These are phyloP conservation scores for Leccinellum albellum DNA, from an alignment of 768 basidiomycete species.

Conservation along the genomic window DNA sequence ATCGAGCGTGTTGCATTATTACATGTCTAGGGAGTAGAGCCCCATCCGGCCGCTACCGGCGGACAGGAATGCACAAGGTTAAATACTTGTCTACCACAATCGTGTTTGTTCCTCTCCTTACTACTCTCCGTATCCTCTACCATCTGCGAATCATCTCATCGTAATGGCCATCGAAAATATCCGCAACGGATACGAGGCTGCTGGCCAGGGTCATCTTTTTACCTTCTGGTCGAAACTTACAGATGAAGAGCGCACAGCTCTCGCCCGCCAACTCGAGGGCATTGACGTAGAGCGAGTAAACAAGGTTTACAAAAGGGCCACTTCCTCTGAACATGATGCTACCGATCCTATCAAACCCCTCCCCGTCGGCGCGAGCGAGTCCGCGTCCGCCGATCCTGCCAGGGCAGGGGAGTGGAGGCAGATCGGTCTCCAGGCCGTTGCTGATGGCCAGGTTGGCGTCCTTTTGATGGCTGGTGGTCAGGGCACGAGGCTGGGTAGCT, in stretches of 20 bases:
- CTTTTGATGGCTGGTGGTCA: slow-evolving; percentile 98
- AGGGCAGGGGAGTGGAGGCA: slow-evolving; percentile 72
- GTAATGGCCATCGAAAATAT: slow-evolving; percentile 55
- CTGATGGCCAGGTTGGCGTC: slow-evolving; percentile 84
- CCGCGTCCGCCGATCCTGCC: slow-evolving; percentile 47
- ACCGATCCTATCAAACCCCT: slow-evolving; percentile 68
- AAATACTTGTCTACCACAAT: slow-evolving; percentile 7
- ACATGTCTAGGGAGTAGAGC: neutral
- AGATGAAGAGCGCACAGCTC: slow-evolving; percentile 54
- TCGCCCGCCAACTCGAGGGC: slow-evolving; percentile 67
- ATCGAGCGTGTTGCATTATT: slow-evolving; percentile 4
- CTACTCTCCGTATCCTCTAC: neutral
- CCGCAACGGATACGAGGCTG: slow-evolving; percentile 64
- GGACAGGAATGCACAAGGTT: slow-evolving; percentile 9
- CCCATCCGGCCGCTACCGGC: slow-evolving; percentile 23
- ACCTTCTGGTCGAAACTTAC: slow-evolving; percentile 78
- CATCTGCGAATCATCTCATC: neutral
- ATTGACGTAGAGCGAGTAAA: slow-evolving; percentile 93
- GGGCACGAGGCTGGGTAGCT: slow-evolving; percentile 89
- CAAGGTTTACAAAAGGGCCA: slow-evolving; percentile 75
- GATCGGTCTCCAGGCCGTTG: slow-evolving; percentile 77
- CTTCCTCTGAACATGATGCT: slow-evolving; percentile 57
- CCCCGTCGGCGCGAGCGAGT: slow-evolving; percentile 70
- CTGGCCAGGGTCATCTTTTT: slow-evolving; percentile 87
- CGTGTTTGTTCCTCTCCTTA: neutral